Percentiles rank a stretch among this genome's conserved stretches.
These are phyloP conservation scores for Diaporthe ampelina DNA, from an alignment of 2,329 filamentous ascomycete species.

Conservation along the genomic window DNA sequence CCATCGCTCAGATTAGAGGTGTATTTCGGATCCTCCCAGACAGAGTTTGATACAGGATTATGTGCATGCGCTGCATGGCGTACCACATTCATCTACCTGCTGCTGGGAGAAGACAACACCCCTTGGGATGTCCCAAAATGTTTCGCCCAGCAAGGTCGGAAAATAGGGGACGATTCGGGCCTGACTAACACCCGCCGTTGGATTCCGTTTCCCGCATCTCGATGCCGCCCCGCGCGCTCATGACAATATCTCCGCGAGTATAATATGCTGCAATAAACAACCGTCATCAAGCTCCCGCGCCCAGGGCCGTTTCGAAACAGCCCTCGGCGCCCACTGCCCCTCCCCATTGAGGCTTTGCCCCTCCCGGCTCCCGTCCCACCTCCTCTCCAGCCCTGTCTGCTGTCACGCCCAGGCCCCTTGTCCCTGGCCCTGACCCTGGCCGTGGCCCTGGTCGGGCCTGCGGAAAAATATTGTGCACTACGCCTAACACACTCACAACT, in stretches of 20 bases:
- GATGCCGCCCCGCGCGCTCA: conserved; percentile 21
- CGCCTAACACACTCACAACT: not conserved
- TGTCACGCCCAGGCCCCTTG: not conserved
- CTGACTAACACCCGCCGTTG: conserved; percentile 24
- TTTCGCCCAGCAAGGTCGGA: not conserved
- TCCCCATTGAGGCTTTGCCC: not conserved
- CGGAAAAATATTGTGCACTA: conserved; percentile 6
- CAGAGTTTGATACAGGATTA: conserved; percentile 23
- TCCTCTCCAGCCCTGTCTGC: conserved; percentile 27
- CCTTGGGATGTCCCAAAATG: too few species aligned
- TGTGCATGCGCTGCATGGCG: not conserved
- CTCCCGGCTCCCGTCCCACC: not conserved
- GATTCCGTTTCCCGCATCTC: not conserved
- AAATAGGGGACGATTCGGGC: conserved; percentile 1
- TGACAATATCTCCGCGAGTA: not conserved
- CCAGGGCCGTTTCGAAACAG: conserved; percentile 18
- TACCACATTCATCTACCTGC: conserved; percentile 11
- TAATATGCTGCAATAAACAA: conserved; percentile 10
- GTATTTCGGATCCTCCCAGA: conserved; percentile 8
- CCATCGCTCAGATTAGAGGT: conserved; percentile 1
- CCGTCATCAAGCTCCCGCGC: conserved; percentile 9
- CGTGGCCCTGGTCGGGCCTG: not conserved
- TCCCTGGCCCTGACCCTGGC: not conserved
- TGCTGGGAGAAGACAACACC: not conserved
- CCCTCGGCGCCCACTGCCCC: not conserved